phyloP scores from a whole-genome alignment of 177 flowering plant species.

The Vitis hybrid region DNA sequence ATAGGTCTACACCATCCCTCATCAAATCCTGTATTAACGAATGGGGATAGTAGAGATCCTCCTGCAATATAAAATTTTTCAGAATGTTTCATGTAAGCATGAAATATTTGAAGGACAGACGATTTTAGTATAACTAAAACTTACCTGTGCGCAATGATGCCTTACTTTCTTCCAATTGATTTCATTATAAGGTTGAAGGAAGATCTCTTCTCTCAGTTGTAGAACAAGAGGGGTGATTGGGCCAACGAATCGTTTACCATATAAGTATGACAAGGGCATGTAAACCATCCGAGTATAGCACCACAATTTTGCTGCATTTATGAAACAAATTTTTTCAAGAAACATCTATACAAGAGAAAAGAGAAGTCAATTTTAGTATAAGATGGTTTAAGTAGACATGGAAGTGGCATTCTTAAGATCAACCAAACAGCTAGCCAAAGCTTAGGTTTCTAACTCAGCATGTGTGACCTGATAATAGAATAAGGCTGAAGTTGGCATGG shows the following conservation, averaged over 20 bases:
- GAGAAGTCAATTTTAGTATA: too few species aligned
- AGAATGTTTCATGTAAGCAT: too few species aligned
- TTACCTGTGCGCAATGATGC: slow-evolving; percentile 45
- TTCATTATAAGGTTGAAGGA: slow-evolving; percentile 36
- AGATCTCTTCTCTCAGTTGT: slow-evolving; percentile 43
- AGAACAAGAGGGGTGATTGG: slow-evolving; percentile 45
- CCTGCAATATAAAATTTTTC: slow-evolving; percentile 21
- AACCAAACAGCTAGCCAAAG: too few species aligned
- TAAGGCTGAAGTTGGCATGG: too few species aligned
- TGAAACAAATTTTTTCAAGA: too few species aligned
- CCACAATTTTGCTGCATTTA: slow-evolving; percentile 52
- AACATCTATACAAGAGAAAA: too few species aligned
- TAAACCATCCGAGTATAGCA: slow-evolving; percentile 50
- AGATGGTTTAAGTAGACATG: too few species aligned
- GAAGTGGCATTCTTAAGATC: too few species aligned
- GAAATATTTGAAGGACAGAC: background rate
- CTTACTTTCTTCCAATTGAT: slow-evolving; percentile 45
- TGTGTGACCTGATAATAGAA: too few species aligned
- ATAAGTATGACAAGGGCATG: slow-evolving; percentile 62
- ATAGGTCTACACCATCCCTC: slow-evolving; percentile 42
- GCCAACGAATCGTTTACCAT: slow-evolving; percentile 49
- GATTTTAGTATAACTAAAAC: background rate
- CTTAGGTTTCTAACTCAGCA: too few species aligned
- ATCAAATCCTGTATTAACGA: slow-evolving; percentile 39
- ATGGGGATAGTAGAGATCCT: slow-evolving; percentile 41